Evolutionary conservation across 2,329 filamentous ascomycete genomes (phyloP), one percentile per base, ranked within the genome.

Genomic region (Scleromitrula shiraiana): DNA sequence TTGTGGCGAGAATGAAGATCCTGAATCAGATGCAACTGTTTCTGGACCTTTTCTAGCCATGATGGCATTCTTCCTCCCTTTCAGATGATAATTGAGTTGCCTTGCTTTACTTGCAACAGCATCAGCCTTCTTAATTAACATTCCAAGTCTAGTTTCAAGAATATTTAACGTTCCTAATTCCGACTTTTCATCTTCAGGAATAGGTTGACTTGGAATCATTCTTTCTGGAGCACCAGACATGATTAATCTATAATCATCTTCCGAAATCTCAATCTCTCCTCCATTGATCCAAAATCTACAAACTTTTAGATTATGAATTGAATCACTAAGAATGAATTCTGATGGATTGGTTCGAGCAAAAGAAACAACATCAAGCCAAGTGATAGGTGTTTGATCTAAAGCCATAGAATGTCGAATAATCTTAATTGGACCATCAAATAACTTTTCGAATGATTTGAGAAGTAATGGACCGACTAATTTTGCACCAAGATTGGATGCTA

Each of bases 161-260:
- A 94, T 90, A 58, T 93, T 87, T 58, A 94, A 70, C 0, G 88
- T 91, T 10, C 82, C 87, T 30, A 94, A 67, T 63, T 95, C 88
- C 55, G 88, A 88, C 62, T 83, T 80, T 67, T 95, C 89, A 61
- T 95, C 88, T 62, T 94, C 88, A 50, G 85, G 80, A 41, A 93
- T 82, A 1, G 88, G 87, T 54, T 90, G 81, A 12, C 84, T 82
- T 2, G 88, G 83, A 15, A 89, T 88, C 66, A 89, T 78, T 62
- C 88, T 83, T 65, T 94, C 86, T 9, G 90, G 78, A 55, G 87
- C 85, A 23, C 88, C 88, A 32, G 85, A 90, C 46, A 82, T 80
- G 56, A 95, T 90, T 55, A 95, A 70, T 35, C 89, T 77, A 73
- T 83, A 95, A 63, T 95, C 88, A 63, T 94, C 88, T 64, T 94